Evolutionary conservation across 2,329 filamentous ascomycete genomes (phyloP).

Genomic region (Tolypocladium capitatum): DNA sequence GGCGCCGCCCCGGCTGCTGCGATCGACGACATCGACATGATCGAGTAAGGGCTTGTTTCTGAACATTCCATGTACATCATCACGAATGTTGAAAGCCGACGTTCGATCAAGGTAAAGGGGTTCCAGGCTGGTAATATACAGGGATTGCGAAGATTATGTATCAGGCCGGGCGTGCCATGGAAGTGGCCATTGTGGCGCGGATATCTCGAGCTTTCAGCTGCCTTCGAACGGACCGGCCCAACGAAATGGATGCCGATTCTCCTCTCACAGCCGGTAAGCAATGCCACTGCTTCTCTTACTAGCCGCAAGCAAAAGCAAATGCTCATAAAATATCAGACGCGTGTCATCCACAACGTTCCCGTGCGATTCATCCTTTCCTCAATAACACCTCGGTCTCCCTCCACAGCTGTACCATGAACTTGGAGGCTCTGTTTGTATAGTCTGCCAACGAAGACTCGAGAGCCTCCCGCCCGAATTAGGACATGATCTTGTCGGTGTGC

Average conservation of each 20-base stretch:
- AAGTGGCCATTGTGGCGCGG: background rate
- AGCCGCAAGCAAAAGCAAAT: background rate
- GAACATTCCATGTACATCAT: background rate
- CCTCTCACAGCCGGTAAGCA: background rate
- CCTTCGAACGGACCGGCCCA: background rate
- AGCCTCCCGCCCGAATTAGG: background rate
- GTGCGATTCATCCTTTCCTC: background rate
- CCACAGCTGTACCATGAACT: background rate
- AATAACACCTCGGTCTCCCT: background rate
- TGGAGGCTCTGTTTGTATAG: background rate
- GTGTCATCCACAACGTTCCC: background rate
- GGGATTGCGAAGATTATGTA: background rate
- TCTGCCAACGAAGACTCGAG: background rate
- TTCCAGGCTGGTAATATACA: background rate
- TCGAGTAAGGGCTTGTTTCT: slow-evolving; percentile 32
- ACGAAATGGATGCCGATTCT: too few species aligned
- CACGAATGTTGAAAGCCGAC: background rate
- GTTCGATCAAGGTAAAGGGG: background rate
- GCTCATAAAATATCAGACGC: background rate
- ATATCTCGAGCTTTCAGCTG: too few species aligned
- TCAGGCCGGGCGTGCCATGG: background rate
- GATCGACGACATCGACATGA: slow-evolving; percentile 55
- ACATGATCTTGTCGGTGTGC: background rate
- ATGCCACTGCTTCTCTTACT: background rate
- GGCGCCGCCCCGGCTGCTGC: slow-evolving; percentile 15